Evolutionary conservation across 1,284 basidiomycete species (phyloP).

Genomic region (Psilocybe mexicana): DNA sequence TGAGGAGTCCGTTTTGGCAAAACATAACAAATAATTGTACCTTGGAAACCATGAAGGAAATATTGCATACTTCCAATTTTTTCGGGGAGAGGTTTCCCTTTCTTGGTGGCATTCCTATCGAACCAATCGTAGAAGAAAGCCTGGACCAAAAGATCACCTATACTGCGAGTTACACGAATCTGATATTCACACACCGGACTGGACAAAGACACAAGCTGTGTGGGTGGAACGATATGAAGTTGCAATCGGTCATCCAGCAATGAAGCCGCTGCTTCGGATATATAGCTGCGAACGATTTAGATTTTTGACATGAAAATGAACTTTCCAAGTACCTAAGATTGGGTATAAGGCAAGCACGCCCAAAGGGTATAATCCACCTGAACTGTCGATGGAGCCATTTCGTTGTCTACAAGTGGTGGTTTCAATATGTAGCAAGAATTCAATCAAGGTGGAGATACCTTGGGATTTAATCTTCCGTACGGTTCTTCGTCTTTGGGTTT

Average conservation of each 20-base stretch:
- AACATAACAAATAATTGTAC: slow-evolving; percentile 34
- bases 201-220: slow-evolving; percentile 80
- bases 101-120: slow-evolving; percentile 75
- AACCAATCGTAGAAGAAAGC: slow-evolving; percentile 92
- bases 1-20: background rate
- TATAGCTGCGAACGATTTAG: slow-evolving; percentile 35
- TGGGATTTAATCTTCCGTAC: slow-evolving; percentile 81
- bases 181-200: slow-evolving; percentile 56
- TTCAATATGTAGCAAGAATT: background rate
- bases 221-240: slow-evolving; percentile 83
- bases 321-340: slow-evolving; percentile 64
- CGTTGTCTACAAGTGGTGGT: slow-evolving; percentile 57
- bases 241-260: slow-evolving; percentile 76
- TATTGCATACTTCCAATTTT: slow-evolving; percentile 92
- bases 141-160: slow-evolving; percentile 33
- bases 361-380: slow-evolving; percentile 84
- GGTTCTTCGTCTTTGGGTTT: slow-evolving; percentile 92
- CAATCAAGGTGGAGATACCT: slow-evolving; percentile 40
- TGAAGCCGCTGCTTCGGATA: slow-evolving; percentile 77
- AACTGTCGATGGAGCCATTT: slow-evolving; percentile 90
- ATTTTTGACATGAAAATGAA: background rate
- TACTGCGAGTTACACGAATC: background rate
- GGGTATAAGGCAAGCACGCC: slow-evolving; percentile 82
- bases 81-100: slow-evolving; percentile 77
- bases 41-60: slow-evolving; percentile 84